Evolutionary conservation across 257 asterid genomes (phyloP).

Genomic region (Primulina huaijiensis): DNA sequence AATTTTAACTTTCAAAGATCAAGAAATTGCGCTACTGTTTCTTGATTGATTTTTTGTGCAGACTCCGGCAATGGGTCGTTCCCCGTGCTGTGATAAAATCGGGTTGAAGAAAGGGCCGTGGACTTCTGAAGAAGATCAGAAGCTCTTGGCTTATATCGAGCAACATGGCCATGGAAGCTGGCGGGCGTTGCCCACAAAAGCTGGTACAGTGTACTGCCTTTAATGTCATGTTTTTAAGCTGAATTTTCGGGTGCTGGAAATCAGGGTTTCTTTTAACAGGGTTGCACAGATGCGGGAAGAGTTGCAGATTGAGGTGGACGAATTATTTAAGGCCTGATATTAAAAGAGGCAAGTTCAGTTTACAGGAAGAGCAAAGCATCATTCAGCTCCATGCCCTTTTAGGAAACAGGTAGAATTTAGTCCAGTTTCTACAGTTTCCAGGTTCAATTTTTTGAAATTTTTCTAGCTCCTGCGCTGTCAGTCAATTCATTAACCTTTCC

Average conservation of each 20-base stretch:
- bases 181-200: conserved; percentile 87
- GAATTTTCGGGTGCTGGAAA: neutral
- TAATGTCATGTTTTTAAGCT: too few species aligned
- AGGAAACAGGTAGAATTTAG: conserved; percentile 62
- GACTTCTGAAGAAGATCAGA: conserved; percentile 94
- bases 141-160: conserved; percentile 75
- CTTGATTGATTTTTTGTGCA: neutral
- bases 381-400: conserved; percentile 96
- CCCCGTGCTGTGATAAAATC: conserved; percentile 84
- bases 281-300: conserved; percentile 86
- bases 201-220: conserved; percentile 38
- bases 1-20: conserved; percentile 9
- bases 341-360: conserved; percentile 83
- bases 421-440: neutral
- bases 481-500: neutral
- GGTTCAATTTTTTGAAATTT: too few species aligned
- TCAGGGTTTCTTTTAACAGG: conserved; percentile 31
- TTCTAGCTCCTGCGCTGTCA: neutral
- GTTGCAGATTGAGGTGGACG: conserved; percentile 90
- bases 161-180: conserved; percentile 96
- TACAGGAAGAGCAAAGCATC: conserved; percentile 92
- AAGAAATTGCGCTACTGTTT: neutral
- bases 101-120: conserved; percentile 94
- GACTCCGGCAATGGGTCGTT: conserved; percentile 58
- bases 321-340: conserved; percentile 87